phyloP scores from a whole-genome alignment of 371 early-diverging fungal species.

The Amoeboaphelidium protococcarum region DNA sequence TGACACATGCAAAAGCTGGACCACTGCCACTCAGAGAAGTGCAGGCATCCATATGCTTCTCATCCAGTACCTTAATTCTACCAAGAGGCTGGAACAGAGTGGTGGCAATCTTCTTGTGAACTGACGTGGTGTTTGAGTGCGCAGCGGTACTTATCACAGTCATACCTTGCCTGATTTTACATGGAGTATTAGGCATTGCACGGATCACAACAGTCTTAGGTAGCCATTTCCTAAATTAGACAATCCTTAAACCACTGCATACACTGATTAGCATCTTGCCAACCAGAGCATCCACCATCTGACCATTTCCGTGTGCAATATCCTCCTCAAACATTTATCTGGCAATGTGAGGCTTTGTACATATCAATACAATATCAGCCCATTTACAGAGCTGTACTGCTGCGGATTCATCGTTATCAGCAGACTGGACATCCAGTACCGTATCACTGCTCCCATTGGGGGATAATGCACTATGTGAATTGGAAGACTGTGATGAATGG shows the following conservation, averaged over 20 bases:
- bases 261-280: slow-evolving; percentile 17
- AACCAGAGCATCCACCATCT: slow-evolving; percentile 12
- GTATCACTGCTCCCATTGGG: too few relatives aligned
- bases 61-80: slow-evolving; percentile 15
- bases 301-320: too few relatives aligned
- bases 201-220: slow-evolving; percentile 16
- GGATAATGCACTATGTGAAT: too few relatives aligned
- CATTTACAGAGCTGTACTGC: too few relatives aligned
- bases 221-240: slow-evolving; percentile 16
- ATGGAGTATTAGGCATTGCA: slow-evolving; percentile 26
- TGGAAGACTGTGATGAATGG: too few relatives aligned
- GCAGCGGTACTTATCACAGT: slow-evolving; percentile 15
- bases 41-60: slow-evolving; percentile 22
- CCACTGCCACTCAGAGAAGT: slow-evolving; percentile 22
- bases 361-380: too few relatives aligned
- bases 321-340: too few relatives aligned
- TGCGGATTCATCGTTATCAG: too few relatives aligned
- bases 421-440: too few relatives aligned
- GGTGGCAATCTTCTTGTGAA: slow-evolving; percentile 11
- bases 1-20: slow-evolving; percentile 22
- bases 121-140: too few relatives aligned
- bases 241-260: slow-evolving; percentile 19
- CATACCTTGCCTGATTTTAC: slow-evolving; percentile 25
- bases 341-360: too few relatives aligned
- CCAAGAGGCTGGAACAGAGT: slow-evolving; percentile 20